Percentiles rank a stretch among this genome's conserved stretches.
Conservation (phyloP, 1,284 basidiomycete species). For the Ustilago lituana region DNA sequence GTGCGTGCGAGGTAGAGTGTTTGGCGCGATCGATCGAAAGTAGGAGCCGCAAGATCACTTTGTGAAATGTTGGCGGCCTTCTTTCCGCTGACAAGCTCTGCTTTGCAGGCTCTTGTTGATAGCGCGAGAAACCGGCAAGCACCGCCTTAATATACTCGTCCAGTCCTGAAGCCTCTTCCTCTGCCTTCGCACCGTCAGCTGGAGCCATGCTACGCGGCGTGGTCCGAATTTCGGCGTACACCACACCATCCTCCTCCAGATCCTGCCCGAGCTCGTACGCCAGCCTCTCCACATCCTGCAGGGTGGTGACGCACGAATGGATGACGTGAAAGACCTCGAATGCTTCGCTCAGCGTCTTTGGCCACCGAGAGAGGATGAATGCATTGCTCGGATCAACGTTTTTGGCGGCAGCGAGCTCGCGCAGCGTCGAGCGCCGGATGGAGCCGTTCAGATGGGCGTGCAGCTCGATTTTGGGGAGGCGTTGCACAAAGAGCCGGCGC, state of each 20-base stretch:
- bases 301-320: constrained; percentile 30
- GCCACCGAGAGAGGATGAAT: constrained; percentile 16
- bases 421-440: constrained; percentile 42
- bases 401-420: constrained; percentile 12
- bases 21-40: constrained; percentile 46
- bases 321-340: constrained; percentile 44
- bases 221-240: constrained; percentile 48
- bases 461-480: constrained; percentile 47
- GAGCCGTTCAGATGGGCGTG: constrained; percentile 53
- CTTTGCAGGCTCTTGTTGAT: neutral
- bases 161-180: neutral
- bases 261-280: constrained; percentile 38
- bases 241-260: constrained; percentile 38
- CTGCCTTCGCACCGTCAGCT: neutral
- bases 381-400: constrained; percentile 7
- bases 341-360: constrained; percentile 33
- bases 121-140: constrained; percentile 13
- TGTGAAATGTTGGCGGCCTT: neutral
- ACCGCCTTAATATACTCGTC: constrained; percentile 28
- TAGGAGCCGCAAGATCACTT: constrained; percentile 20
- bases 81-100: neutral
- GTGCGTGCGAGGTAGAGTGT: constrained; percentile 2
- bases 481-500: neutral
- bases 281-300: constrained; percentile 20
- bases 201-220: constrained; percentile 24